These are phyloP conservation scores for Olyra latifolia DNA, from an alignment of 176 grass and related monocot species.

Conservation along the genomic window DNA sequence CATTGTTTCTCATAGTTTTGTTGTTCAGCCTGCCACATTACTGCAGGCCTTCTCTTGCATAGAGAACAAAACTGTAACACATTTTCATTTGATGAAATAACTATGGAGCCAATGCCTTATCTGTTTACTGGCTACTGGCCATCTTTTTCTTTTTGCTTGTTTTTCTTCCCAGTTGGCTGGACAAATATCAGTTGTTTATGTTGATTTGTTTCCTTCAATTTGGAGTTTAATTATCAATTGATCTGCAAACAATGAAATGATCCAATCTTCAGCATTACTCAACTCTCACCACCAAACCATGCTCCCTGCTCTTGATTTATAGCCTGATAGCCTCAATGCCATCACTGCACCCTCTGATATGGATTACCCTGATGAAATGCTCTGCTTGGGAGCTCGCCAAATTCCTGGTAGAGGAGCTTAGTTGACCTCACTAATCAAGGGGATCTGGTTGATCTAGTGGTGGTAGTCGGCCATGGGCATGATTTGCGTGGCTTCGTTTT, in stretches of 20 bases:
- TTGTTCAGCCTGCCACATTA: not conserved
- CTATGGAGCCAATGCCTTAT: not conserved
- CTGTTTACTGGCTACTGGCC: not conserved
- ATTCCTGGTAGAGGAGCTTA: too few relatives aligned
- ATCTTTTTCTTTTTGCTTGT: not conserved
- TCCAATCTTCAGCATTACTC: not conserved
- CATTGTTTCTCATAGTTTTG: not conserved
- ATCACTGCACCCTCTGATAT: too few relatives aligned
- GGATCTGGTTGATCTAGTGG: too few relatives aligned
- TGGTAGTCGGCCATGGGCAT: too few relatives aligned
- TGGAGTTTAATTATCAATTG: not conserved
- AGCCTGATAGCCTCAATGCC: too few relatives aligned
- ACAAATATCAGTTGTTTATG: not conserved
- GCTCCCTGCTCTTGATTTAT: too few relatives aligned
- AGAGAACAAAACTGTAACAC: not conserved
- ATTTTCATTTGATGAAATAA: slow-evolving; percentile 6
- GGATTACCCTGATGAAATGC: too few relatives aligned
- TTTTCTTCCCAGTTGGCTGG: not conserved
- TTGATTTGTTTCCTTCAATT: slow-evolving; percentile 1
- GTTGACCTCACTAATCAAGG: too few relatives aligned
- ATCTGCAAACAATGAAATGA: not conserved
- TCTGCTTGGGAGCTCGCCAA: too few relatives aligned
- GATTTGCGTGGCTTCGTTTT: too few relatives aligned
- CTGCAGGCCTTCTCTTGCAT: not conserved
- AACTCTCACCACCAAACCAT: not conserved